Conservation (phyloP, 345 rosid species). For the Murraya koenigii region DNA sequence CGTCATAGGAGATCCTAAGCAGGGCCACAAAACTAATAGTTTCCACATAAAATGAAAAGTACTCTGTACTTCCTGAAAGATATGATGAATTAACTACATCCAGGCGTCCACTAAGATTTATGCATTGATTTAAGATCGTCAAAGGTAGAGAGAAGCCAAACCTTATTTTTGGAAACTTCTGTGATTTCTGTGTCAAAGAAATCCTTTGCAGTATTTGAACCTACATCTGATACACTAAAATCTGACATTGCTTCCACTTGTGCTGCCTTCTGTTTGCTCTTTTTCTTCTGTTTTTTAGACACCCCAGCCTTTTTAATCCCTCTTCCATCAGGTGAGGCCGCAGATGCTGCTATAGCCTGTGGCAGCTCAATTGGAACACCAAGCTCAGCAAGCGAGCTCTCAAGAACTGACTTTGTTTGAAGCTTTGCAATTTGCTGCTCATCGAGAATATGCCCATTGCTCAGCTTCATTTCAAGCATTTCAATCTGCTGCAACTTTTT, state of each 20-base stretch:
- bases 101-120: background rate
- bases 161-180: slow-evolving; percentile 45
- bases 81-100: background rate
- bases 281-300: slow-evolving; percentile 62
- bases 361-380: slow-evolving; percentile 52
- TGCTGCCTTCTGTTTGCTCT: slow-evolving; percentile 49
- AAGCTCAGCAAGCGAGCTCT: slow-evolving; percentile 69
- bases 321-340: slow-evolving; percentile 44
- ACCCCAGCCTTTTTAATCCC: slow-evolving; percentile 50
- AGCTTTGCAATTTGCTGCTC: slow-evolving; percentile 91
- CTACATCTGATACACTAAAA: slow-evolving; percentile 30
- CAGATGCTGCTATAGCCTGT: slow-evolving; percentile 35
- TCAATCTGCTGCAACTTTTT: slow-evolving; percentile 96
- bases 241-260: slow-evolving; percentile 46
- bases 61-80: background rate
- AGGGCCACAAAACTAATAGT: background rate
- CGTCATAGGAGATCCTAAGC: background rate
- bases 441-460: slow-evolving; percentile 74
- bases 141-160: slow-evolving; percentile 22
- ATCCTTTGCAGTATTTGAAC: slow-evolving; percentile 28
- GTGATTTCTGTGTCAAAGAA: slow-evolving; percentile 33
- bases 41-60: background rate
- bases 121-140: background rate
- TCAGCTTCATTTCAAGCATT: slow-evolving; percentile 79
- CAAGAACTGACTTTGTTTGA: slow-evolving; percentile 58